Evolutionary conservation across 306 rosid species (phyloP).

Genomic region (Cucumis sativus): DNA sequence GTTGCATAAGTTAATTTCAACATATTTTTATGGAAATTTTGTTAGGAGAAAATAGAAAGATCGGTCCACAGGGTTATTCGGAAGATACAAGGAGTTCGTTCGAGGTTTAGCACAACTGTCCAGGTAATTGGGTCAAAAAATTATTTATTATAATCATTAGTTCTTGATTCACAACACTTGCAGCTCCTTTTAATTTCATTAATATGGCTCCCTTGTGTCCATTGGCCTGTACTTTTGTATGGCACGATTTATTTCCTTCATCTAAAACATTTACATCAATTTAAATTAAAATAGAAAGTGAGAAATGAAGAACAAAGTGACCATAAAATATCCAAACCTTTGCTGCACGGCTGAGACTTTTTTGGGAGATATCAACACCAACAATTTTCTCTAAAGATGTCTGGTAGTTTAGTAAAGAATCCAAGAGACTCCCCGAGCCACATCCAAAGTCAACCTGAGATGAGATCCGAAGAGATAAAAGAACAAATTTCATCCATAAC

Average conservation of each 20-base stretch:
- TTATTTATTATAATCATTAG: not conserved
- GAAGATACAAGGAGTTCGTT: not conserved
- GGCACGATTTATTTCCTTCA: not conserved
- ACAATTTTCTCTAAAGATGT: conserved; percentile 68
- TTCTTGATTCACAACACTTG: not conserved
- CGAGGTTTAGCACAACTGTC: not conserved
- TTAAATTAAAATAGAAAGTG: not conserved
- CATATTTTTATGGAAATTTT: not conserved
- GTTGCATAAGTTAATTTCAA: not conserved
- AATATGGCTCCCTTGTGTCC: not conserved
- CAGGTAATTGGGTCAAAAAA: not conserved
- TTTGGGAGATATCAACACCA: conserved; percentile 80
- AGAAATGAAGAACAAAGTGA: not conserved
- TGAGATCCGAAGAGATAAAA: conserved; percentile 19
- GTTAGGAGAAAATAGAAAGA: not conserved
- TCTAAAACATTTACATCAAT: not conserved
- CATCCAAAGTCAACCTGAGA: conserved; percentile 94
- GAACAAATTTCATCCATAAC: not conserved
- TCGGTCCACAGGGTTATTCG: not conserved
- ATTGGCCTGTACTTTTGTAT: not conserved
- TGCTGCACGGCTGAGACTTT: conserved; percentile 81
- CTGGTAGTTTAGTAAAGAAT: conserved; percentile 58
- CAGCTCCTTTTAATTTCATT: not conserved
- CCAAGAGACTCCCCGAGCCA: conserved; percentile 98
- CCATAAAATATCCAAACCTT: conserved; percentile 37